Evolutionary conservation across 352 stramenopile species (phyloP).

Genomic region (Globisporangium polare): DNA sequence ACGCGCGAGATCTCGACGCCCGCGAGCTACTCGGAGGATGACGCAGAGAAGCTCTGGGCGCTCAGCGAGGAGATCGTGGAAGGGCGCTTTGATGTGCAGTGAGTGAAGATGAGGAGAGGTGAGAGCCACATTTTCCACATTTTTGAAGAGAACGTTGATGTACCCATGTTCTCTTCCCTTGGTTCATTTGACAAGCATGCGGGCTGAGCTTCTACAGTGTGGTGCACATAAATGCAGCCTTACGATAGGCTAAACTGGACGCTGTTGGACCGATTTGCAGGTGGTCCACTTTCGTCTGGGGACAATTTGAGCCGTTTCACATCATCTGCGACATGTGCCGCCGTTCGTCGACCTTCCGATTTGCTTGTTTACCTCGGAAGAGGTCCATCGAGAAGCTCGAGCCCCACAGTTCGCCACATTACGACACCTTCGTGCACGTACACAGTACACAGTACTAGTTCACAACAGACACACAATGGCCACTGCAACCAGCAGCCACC

Average conservation of each 20-base stretch:
- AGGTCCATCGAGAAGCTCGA: background rate
- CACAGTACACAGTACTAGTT: too few species aligned
- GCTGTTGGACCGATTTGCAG: background rate
- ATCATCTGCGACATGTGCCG: background rate
- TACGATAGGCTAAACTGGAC: too few species aligned
- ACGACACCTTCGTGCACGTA: background rate
- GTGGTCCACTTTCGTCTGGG: background rate
- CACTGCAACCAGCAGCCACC: background rate
- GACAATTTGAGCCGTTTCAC: background rate
- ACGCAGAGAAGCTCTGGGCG: slow-evolving; percentile 18
- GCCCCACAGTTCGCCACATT: background rate
- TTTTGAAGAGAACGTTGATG: too few species aligned
- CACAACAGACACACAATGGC: background rate
- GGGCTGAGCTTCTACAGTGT: too few species aligned
- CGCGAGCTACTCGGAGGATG: slow-evolving; percentile 14
- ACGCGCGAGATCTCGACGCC: slow-evolving; percentile 30
- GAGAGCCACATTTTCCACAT: too few species aligned
- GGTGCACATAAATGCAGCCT: background rate
- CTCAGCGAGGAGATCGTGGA: slow-evolving; percentile 17
- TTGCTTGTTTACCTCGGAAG: background rate
- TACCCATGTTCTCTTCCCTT: background rate
- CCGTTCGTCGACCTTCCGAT: background rate
- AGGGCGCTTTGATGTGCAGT: slow-evolving; percentile 13
- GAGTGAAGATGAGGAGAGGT: background rate
- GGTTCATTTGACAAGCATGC: background rate